Conservation (phyloP, 805 yeast genomes). For the Spathaspora passalidarum region DNA sequence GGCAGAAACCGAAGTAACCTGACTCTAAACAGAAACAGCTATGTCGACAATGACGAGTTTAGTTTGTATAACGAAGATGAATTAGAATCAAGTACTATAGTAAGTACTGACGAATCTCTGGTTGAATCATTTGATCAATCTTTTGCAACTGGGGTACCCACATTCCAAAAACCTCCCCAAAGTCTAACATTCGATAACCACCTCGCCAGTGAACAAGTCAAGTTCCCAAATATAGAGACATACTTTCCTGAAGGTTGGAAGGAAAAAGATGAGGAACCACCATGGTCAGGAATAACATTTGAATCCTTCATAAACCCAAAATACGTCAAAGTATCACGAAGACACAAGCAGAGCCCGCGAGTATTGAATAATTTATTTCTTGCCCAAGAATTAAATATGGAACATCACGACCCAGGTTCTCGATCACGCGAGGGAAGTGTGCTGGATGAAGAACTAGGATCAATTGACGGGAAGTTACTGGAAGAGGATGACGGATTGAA, state of each 20-base stretch:
- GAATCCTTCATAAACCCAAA: constrained; percentile 51
- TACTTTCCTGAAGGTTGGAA: constrained; percentile 3
- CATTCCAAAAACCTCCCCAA: not conserved
- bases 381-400: constrained; percentile 54
- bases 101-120: constrained; percentile 2
- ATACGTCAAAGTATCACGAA: constrained; percentile 49
- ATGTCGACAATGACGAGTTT: constrained; percentile 21
- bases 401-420: constrained; percentile 6
- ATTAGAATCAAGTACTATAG: constrained; percentile 8
- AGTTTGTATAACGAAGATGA: constrained; percentile 24
- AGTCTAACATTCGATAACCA: constrained; percentile 10
- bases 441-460: constrained; percentile 1
- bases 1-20: not conserved
- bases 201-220: constrained; percentile 12
- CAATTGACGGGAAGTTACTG: not conserved
- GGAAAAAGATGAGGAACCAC: constrained; percentile 13
- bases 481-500: not conserved
- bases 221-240: constrained; percentile 14
- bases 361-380: constrained; percentile 53
- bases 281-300: constrained; percentile 30
- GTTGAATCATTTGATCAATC: not conserved
- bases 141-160: not conserved
- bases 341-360: constrained; percentile 44
- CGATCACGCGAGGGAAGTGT: not conserved
- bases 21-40: not conserved